A percentile compares a stretch with the other conserved stretches of the same genome.
These are phyloP conservation scores for Lyophyllum semitale DNA, from an alignment of 768 basidiomycete genomes.

Conservation along the genomic window DNA sequence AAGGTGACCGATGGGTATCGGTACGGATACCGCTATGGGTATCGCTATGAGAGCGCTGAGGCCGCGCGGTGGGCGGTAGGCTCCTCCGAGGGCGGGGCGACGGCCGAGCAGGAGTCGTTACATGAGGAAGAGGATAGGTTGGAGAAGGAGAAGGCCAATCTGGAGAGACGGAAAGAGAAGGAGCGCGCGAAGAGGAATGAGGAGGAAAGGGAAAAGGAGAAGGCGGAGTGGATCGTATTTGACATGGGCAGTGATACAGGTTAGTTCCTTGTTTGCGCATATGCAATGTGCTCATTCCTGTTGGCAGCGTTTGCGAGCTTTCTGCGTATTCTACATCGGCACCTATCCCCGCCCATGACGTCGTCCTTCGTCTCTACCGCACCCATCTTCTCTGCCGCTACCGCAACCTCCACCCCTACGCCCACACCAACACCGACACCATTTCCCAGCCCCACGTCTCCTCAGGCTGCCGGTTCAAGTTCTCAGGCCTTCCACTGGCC, in stretches of 20 bases:
- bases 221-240: conserved; percentile 52
- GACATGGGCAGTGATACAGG: conserved; percentile 40
- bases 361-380: conserved; percentile 43
- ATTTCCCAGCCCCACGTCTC: conserved; percentile 24
- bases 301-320: conserved; percentile 47
- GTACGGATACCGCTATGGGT: conserved; percentile 29
- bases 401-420: conserved; percentile 20
- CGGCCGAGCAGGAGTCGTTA: conserved; percentile 4
- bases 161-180: conserved; percentile 19
- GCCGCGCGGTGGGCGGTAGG: conserved; percentile 14
- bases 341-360: conserved; percentile 31
- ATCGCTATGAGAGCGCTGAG: conserved; percentile 5
- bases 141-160: conserved; percentile 14
- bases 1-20: conserved; percentile 11
- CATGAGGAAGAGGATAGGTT: conserved; percentile 13
- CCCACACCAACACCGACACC: conserved; percentile 27
- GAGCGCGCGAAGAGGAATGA: conserved; percentile 20
- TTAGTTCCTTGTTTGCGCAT: not conserved
- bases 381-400: conserved; percentile 12
- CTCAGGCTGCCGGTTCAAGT: not conserved
- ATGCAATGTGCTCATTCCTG: conserved; percentile 1
- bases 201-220: conserved; percentile 24
- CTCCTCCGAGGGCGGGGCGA: not conserved
- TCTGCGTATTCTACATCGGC: conserved; percentile 55
- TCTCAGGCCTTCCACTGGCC: conserved; percentile 6